Conservation (phyloP, 2,329 filamentous ascomycete genomes). For the Fusarium oligoseptatum region DNA sequence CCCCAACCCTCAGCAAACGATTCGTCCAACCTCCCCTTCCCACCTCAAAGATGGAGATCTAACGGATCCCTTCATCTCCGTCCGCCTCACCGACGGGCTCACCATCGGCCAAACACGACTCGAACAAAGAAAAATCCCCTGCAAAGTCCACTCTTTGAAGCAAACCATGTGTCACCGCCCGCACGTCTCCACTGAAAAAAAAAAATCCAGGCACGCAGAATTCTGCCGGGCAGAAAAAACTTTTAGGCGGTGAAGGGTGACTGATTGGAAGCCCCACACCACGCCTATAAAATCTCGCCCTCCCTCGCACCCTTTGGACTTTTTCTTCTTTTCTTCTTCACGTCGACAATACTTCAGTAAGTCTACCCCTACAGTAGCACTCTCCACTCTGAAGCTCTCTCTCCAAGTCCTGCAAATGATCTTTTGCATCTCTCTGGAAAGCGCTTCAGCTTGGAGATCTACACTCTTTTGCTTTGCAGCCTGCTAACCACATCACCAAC, state of each 20-base stretch:
- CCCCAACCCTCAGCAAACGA: neutral
- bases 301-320: constrained; percentile 46
- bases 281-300: constrained; percentile 29
- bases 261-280: constrained; percentile 37
- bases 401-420: neutral
- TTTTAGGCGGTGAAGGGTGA: constrained; percentile 53
- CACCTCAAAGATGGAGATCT: neutral
- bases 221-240: constrained; percentile 46
- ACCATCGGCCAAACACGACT: neutral
- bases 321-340: constrained; percentile 67
- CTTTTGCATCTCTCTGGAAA: neutral
- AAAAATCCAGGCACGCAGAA: constrained; percentile 11
- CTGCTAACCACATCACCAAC: constrained; percentile 33
- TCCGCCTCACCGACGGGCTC: neutral
- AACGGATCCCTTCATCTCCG: constrained; percentile 17
- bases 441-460: neutral
- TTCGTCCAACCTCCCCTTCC: constrained; percentile 20
- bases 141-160: too few relatives aligned
- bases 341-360: constrained; percentile 74
- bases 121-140: too few relatives aligned
- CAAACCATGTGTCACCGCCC: neutral
- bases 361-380: constrained; percentile 46
- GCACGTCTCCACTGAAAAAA: neutral
- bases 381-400: neutral
- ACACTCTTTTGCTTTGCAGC: constrained; percentile 78